Conservation (phyloP, 2,329 filamentous ascomycete species). For the Chaetomiaceae sp. region DNA sequence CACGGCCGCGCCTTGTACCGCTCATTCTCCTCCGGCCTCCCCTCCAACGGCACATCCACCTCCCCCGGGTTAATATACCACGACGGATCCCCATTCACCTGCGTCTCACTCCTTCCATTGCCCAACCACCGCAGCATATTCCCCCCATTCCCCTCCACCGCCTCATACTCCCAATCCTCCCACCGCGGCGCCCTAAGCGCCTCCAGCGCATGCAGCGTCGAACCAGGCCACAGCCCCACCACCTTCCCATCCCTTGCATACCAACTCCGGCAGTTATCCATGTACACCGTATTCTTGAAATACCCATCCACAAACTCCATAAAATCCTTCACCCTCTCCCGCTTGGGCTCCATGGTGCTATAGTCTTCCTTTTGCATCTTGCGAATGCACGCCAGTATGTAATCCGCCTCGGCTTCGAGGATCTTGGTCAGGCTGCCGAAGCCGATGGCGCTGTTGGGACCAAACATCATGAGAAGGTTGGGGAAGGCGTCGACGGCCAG, state of each 20-base stretch:
- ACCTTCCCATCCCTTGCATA: slow-evolving; percentile 44
- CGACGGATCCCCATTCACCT: slow-evolving; percentile 34
- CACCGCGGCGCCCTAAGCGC: slow-evolving; percentile 39
- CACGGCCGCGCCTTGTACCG: slow-evolving; percentile 34
- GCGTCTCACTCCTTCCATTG: slow-evolving; percentile 39
- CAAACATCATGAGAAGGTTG: slow-evolving; percentile 46
- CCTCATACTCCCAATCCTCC: slow-evolving; percentile 44
- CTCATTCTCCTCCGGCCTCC: slow-evolving; percentile 36
- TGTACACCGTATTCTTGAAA: slow-evolving; percentile 46
- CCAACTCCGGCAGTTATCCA: slow-evolving; percentile 49
- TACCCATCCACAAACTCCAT: slow-evolving; percentile 43
- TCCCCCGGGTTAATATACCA: slow-evolving; percentile 39
- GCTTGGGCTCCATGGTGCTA: slow-evolving; percentile 40
- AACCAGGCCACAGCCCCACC: slow-evolving; percentile 43
- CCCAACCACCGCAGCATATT: slow-evolving; percentile 40
- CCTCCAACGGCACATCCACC: slow-evolving; percentile 34
- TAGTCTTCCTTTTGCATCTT: slow-evolving; percentile 47
- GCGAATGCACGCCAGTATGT: slow-evolving; percentile 42
- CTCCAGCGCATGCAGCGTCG: slow-evolving; percentile 41
- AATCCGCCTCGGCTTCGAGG: slow-evolving; percentile 46
- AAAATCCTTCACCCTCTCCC: slow-evolving; percentile 44
- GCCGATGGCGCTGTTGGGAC: slow-evolving; percentile 46
- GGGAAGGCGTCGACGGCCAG: slow-evolving; percentile 45
- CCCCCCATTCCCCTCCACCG: slow-evolving; percentile 23
- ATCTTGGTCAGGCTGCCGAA: slow-evolving; percentile 44